phyloP scores from a whole-genome alignment of 176 grass and related monocot genomes.

The Aegilops longissima region DNA sequence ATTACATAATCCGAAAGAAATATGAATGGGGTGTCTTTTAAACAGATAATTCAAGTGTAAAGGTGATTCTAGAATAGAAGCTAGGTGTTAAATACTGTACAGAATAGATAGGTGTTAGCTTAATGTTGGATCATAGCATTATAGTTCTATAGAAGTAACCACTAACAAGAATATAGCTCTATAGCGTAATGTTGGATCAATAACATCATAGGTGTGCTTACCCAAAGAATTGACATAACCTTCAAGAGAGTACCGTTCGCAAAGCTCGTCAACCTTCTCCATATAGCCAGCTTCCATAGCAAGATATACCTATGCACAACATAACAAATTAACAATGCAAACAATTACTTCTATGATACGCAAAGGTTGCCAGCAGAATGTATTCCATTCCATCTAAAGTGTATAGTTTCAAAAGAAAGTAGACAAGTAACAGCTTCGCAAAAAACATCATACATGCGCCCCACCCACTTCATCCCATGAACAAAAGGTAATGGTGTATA shows the following conservation, averaged over 20 bases:
- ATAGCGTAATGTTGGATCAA: slow-evolving; percentile 4
- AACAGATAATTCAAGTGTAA: slow-evolving; percentile 16
- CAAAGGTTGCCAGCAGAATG: not conserved
- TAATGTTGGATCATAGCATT: too few species aligned
- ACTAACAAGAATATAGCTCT: slow-evolving; percentile 16
- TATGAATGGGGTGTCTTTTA: not conserved
- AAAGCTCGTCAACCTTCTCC: slow-evolving; percentile 90
- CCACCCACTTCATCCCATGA: not conserved
- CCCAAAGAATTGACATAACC: slow-evolving; percentile 79
- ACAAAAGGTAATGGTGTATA: slow-evolving; percentile 5
- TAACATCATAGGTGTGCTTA: slow-evolving; percentile 28
- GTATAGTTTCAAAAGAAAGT: too few species aligned
- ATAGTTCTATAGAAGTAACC: too few species aligned
- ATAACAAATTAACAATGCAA: not conserved
- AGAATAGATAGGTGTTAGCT: not conserved
- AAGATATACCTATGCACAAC: slow-evolving; percentile 67
- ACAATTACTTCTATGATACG: not conserved
- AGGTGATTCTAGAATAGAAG: not conserved
- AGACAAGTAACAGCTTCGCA: too few species aligned
- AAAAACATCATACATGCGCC: too few species aligned
- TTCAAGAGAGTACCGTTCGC: slow-evolving; percentile 82
- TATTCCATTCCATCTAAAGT: too few species aligned
- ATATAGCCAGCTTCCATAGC: slow-evolving; percentile 96
- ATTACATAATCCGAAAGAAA: not conserved
- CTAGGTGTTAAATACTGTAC: not conserved